Evolutionary conservation across 768 basidiomycete species (phyloP), one percentile per base, ranked within the genome.

Genomic region (Boletales sp.): DNA sequence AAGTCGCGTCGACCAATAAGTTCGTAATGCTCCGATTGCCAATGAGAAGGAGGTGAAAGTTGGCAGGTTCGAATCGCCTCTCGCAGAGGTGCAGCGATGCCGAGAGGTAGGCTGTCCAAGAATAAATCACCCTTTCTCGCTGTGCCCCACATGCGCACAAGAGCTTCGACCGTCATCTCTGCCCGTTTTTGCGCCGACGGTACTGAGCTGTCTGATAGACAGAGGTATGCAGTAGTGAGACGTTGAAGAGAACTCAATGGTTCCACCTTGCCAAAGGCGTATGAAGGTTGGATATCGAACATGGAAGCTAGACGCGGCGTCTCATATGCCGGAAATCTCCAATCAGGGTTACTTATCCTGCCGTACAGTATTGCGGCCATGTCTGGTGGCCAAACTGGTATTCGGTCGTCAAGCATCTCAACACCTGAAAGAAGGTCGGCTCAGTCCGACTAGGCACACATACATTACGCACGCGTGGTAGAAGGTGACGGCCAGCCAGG

Each of bases 41-140:
- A 94, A 53, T 84, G 77, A 5, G 76, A 74, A 1, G 86, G 82
- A 3, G 94, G 90, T 0, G 83, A 78, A 7, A 87, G 68, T 62
- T 95, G 93, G 53, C 90, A 92, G 9, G 86, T 83, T 52, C 91
- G 72, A n/a, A 87, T 74, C 2, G 88, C 90, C 65, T 98, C 97
- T 46, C 86, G 73, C 5, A 98, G 69, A 2, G 95, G 94, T 0
- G 84, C 78, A 2, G 84, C 79, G 27, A 90, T 73, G 1, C 89
- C 88, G 11, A 90, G 63, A 1, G 89, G 83, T 15, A 93, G 65
- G 17, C 70, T 68, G 47, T 79, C 73, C 37, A 89, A 58, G 43
- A 83, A 74, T 12, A 76, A 72, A 7, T 69, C 62, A 4, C 77
- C 78, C 19, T 76, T 66, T 7, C 73, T 65, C 8, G 74, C 69